phyloP scores from a whole-genome alignment of 2,329 filamentous ascomycete species.

The Scorias spongiosa region DNA sequence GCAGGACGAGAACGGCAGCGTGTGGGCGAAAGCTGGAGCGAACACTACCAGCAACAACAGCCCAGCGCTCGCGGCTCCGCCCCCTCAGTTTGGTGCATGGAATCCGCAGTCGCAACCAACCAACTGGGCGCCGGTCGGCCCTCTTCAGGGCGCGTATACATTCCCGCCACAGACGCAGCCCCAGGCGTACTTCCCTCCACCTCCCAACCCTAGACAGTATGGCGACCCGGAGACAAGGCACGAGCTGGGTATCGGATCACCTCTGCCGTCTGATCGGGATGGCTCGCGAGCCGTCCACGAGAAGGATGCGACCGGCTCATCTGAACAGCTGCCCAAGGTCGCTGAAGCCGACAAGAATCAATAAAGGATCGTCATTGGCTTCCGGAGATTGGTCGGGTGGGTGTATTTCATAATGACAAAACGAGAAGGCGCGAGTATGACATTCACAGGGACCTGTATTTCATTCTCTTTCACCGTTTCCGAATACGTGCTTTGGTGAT shows the following conservation, averaged over 20 bases:
- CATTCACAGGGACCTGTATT: too few relatives aligned
- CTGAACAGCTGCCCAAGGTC: neutral
- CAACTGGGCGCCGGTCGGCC: neutral
- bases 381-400: too few relatives aligned
- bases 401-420: too few relatives aligned
- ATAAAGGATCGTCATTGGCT: neutral
- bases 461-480: too few relatives aligned
- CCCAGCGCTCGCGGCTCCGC: neutral
- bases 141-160: neutral
- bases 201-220: neutral
- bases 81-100: neutral
- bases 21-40: neutral
- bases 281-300: neutral
- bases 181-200: neutral
- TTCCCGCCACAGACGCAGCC: neutral
- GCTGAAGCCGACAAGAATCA: neutral
- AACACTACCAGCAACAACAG: neutral
- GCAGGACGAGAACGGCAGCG: neutral
- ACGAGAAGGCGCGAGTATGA: too few relatives aligned
- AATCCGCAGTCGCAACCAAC: neutral
- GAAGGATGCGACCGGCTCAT: neutral
- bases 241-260: neutral
- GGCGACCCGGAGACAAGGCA: neutral
- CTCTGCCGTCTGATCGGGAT: neutral
- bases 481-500: too few relatives aligned